Evolutionary conservation across 495 filamentous ascomycete species (phyloP), one percentile per base, ranked within the genome.

Genomic region (Hypoxylon cercidicola): DNA sequence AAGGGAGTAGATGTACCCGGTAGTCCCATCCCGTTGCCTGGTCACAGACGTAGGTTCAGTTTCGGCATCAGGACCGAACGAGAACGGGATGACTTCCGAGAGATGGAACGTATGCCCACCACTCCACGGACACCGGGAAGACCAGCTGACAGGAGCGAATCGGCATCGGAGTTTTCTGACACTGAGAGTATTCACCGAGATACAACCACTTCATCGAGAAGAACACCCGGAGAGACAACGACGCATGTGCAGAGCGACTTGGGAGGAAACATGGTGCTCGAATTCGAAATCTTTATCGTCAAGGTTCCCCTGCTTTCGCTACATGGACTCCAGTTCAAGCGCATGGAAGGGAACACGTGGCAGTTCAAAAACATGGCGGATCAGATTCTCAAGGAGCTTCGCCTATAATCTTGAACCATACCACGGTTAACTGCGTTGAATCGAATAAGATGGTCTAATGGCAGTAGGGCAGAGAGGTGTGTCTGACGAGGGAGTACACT

Each of bases 351-450:
- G 5, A 91, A 93, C 37, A 97, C 95, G 62, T 97, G 93, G 93
- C 93, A 97, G 77, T 99, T 97, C 73, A 96, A 97, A 79, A 91
- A 92, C 62, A 93, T 98, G 91, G 95, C 95, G 41, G 92, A 96
- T 75, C 91, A 91, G 72, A 98, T 99, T 73, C 79, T 99, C 64
- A 85, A 89, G 70, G 93, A 94, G 68, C 75, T 99, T 72, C 86
- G 91, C 73, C 84, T 99, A 60, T 97, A 77, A 80, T 66, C 41
- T 15, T 10, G 41, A 49, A 11, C 41, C 34, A 9, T 11, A 13
- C 35, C 12, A 18, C 13, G n/a, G 45, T 18, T 39, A 16, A 16
- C 10, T 16, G 11, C 15, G 39, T 44, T 18, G 15, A 1, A 19
- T 43, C 4, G 30, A 32, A 32, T 32, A 18, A 32, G n/a, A 12